A percentile compares a stretch with the other conserved stretches of the same genome.
Conservation (phyloP, 306 rosid genomes). For the Castanea sativa region DNA sequence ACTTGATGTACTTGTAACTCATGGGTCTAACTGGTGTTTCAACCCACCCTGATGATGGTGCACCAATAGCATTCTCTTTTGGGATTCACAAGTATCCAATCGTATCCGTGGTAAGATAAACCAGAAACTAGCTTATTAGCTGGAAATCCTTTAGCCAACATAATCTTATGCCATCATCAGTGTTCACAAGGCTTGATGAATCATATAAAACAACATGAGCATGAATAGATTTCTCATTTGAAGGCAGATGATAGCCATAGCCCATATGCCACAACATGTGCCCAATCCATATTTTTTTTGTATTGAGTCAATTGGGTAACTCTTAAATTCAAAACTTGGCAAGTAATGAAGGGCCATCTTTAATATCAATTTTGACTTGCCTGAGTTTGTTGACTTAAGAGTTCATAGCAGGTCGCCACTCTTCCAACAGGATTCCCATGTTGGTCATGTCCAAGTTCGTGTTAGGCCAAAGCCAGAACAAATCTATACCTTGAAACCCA, state of each 20-base stretch:
- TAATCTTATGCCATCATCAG: conserved; percentile 45
- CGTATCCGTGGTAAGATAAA: conserved; percentile 52
- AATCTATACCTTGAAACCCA: conserved; percentile 53
- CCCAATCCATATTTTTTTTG: conserved; percentile 43
- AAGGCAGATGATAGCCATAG: conserved; percentile 33
- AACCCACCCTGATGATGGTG: conserved; percentile 38
- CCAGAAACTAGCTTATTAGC: conserved; percentile 43
- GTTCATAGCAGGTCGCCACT: conserved; percentile 41
- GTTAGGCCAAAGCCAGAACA: conserved; percentile 31
- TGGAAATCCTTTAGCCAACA: conserved; percentile 40
- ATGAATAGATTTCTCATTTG: conserved; percentile 23
- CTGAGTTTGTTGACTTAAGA: conserved; percentile 33
- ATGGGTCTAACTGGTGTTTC: not conserved
- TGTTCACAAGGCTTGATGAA: conserved; percentile 26
- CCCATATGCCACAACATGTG: conserved; percentile 34
- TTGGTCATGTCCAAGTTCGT: conserved; percentile 25
- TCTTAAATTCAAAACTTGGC: conserved; percentile 12
- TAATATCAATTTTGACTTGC: conserved; percentile 31
- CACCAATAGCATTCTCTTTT: conserved; percentile 26
- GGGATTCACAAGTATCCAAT: conserved; percentile 40
- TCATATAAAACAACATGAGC: conserved; percentile 49
- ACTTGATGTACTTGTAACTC: conserved; percentile 30
- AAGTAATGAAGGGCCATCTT: conserved; percentile 35
- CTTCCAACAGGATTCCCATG: conserved; percentile 35
- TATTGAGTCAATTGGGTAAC: conserved; percentile 40